Evolutionary conservation across 768 basidiomycete genomes (phyloP), one percentile per base, ranked within the genome.

Genomic region (Suillus spraguei): DNA sequence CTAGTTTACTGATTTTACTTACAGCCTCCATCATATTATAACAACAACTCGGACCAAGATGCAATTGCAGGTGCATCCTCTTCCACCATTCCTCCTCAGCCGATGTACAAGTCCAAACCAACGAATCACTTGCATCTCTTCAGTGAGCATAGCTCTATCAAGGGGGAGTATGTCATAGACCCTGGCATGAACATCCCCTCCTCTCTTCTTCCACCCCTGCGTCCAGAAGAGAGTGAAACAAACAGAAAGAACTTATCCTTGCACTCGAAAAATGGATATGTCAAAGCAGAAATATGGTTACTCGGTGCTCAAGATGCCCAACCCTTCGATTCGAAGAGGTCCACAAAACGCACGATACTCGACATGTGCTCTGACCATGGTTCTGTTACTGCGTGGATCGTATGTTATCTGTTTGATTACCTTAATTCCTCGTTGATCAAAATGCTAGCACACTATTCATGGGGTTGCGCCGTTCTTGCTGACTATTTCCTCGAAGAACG

Each of bases 221-320:
- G 59, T 5, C 60, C 61, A 0, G 74, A 69, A 24, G 76, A 81
- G 64, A 75, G 77, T 0, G 81, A 81, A 60, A 70, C 64, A 2
- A 74, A 76, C 1, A 72, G 84, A 42, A 79, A 72, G 35, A 82
- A 83, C 63, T 62, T 85, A 1, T 69, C 60, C 9, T 65, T 83
- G 10, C 65, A 63, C 24, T 75, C 80, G 0, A 71, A 54, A 28
- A 72, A 77, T 64, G 77, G 80, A 2, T 60, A 64, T 5, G 73
- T 85, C 4, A 65, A 77, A 3, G 80, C 74, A 9, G 78, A 83
- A 0, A 65, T 85, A 32, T 81, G 76, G 67, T 59, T 84, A 0
- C 65, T 79, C 50, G 54, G 54, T 22, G 33, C 54, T 8, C 64
- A 64, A 69, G 22, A 55, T 55, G 2, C 60, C 76, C 5, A 24